A percentile compares a stretch with the other conserved stretches of the same genome.
Evolutionary conservation across 2,329 filamentous ascomycete species (phyloP).

Genomic region (Ophiostoma quercus): DNA sequence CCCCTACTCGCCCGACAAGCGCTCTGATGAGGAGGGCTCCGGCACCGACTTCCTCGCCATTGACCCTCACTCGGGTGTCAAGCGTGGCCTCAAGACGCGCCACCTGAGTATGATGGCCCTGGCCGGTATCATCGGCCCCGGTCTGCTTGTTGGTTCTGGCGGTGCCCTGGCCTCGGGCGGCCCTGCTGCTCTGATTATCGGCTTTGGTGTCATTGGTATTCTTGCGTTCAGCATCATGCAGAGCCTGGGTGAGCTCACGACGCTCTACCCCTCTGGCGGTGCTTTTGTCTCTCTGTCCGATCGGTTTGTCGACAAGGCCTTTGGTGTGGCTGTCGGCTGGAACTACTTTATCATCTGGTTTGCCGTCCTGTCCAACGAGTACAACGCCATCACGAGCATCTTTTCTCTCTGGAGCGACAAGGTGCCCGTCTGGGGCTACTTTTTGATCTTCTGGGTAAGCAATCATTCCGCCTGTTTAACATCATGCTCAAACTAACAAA

Average conservation of each 20-base stretch:
- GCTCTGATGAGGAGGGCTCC: constrained; percentile 30
- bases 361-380: constrained; percentile 63
- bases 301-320: constrained; percentile 65
- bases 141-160: constrained; percentile 66
- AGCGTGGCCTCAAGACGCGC: constrained; percentile 62
- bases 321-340: constrained; percentile 64
- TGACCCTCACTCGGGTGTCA: constrained; percentile 60
- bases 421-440: constrained; percentile 61
- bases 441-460: constrained; percentile 65
- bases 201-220: constrained; percentile 66
- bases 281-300: constrained; percentile 66
- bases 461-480: constrained; percentile 9
- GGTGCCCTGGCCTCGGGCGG: constrained; percentile 64
- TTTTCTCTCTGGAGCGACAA: constrained; percentile 60
- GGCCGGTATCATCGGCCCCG: constrained; percentile 62
- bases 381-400: constrained; percentile 63
- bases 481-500: not conserved
- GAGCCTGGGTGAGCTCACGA: constrained; percentile 68
- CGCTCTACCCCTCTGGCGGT: constrained; percentile 64
- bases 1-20: constrained; percentile 15
- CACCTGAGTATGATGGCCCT: constrained; percentile 63
- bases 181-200: constrained; percentile 66
- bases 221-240: constrained; percentile 66
- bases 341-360: constrained; percentile 66
- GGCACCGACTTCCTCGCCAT: constrained; percentile 43